Evolutionary conservation across 2,329 filamentous ascomycete species (phyloP), one percentile per base, ranked within the genome.

Genomic region (Verticillium longisporum): DNA sequence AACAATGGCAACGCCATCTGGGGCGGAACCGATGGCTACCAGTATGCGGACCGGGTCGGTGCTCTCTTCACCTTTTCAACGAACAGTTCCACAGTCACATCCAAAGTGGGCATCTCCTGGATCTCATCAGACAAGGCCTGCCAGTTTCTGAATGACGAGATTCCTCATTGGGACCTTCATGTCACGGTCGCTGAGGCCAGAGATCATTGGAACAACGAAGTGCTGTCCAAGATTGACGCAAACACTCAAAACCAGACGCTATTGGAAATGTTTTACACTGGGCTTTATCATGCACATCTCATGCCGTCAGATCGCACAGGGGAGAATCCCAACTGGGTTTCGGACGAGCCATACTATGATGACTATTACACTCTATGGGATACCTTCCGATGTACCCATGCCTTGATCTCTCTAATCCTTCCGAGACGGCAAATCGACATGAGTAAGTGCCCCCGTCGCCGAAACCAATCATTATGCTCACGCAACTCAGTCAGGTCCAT

Each of bases 361-460:
- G 83, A 86, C 64, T 79, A 83, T 56, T 86, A 84, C 68, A 85
- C 83, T 0, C 74, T 83, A 13, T 87, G 84, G 84, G 74, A 77
- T 54, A 71, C 71, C 6, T 86, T 86, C 69, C 76, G 83, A 56
- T 86, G 81, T 66, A 79, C 80, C 1, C 80, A 79, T 1, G 73
- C 81, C 0, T 73, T 86, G 0, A 77, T 81, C 60, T 83, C 83
- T 18, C 73, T 87, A 32, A 71, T 86, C 6, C 77, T 84, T 34
- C 83, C 83, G 0, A 67, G 66, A 1, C 76, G 78, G 2, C 82
- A 86, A 62, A 77, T 78, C 65, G 81, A 80, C 58, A 82, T 83
- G 67, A 77, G 63, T 61, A 41, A 55, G 61, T 38, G 14, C n/a
- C 6, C n/a, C 5, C 5, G 10, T 4, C 9, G 26, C 37, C 26